A percentile compares a stretch with the other conserved stretches of the same genome.
Evolutionary conservation across 1,284 basidiomycete species (phyloP).

Genomic region (Marasmius tenuissimus): DNA sequence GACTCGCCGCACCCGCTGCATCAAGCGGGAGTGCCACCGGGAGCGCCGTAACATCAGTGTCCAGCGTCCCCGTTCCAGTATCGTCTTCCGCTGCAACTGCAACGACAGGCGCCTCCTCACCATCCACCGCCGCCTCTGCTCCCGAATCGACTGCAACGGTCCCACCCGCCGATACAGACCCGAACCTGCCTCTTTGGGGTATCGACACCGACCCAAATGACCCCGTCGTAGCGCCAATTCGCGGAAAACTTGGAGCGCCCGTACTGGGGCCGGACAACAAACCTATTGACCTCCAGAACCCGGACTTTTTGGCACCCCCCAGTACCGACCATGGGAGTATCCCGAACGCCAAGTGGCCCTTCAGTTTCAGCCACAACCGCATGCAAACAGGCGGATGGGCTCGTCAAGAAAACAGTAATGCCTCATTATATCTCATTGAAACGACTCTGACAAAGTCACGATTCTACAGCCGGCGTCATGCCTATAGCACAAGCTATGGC

Average conservation of each 20-base stretch:
- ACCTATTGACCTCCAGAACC: constrained; percentile 53
- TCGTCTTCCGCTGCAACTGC: neutral
- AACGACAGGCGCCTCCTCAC: neutral
- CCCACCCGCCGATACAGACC: constrained; percentile 48
- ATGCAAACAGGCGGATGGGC: constrained; percentile 75
- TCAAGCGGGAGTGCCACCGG: neutral
- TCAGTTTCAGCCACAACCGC: constrained; percentile 67
- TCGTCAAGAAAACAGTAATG: constrained; percentile 62
- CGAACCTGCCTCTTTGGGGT: constrained; percentile 46
- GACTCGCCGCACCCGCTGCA: constrained; percentile 4
- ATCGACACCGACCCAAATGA: constrained; percentile 30
- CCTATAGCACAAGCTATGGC: constrained; percentile 65
- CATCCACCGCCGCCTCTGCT: constrained; percentile 5
- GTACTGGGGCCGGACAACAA: constrained; percentile 60
- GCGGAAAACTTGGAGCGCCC: constrained; percentile 46
- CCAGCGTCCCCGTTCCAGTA: neutral
- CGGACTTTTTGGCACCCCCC: constrained; percentile 65
- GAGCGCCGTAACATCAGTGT: neutral
- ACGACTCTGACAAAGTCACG: neutral
- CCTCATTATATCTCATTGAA: neutral
- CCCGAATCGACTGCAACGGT: constrained; percentile 33
- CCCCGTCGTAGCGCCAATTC: constrained; percentile 26
- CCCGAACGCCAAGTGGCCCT: constrained; percentile 75
- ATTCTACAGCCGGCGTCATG: constrained; percentile 28
- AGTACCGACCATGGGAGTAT: constrained; percentile 65